phyloP scores from a whole-genome alignment of 352 stramenopile genomes.

The Thraustotheca clavata region DNA sequence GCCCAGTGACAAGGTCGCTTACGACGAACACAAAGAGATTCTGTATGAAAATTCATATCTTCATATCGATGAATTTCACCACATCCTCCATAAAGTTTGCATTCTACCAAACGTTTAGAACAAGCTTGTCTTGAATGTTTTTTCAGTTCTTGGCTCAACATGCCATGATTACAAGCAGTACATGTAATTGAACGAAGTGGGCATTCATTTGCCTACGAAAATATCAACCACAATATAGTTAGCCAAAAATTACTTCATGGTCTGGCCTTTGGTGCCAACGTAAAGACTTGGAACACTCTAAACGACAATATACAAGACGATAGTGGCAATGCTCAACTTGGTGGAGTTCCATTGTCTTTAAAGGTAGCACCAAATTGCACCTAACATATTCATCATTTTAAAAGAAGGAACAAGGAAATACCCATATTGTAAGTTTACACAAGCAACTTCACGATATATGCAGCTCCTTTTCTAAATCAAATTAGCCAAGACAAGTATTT shows the following conservation, averaged over 20 bases:
- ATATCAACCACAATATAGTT: background rate
- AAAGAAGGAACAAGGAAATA: slow-evolving; percentile 19
- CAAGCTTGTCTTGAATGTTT: slow-evolving; percentile 37
- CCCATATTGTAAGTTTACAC: slow-evolving; percentile 44
- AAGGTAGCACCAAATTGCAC: slow-evolving; percentile 28
- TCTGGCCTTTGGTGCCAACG: slow-evolving; percentile 34
- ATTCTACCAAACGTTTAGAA: slow-evolving; percentile 43
- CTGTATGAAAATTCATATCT: slow-evolving; percentile 52
- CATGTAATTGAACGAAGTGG: slow-evolving; percentile 39
- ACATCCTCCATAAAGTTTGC: slow-evolving; percentile 34
- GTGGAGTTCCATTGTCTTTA: slow-evolving; percentile 32
- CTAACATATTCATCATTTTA: background rate
- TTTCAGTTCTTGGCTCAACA: slow-evolving; percentile 35
- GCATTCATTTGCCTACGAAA: slow-evolving; percentile 29
- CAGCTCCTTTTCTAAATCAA: slow-evolving; percentile 24
- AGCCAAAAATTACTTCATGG: slow-evolving; percentile 29
- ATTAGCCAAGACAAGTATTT: background rate
- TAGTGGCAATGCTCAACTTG: slow-evolving; percentile 50
- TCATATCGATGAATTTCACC: slow-evolving; percentile 35
- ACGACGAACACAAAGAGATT: slow-evolving; percentile 38
- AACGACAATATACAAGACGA: slow-evolving; percentile 37
- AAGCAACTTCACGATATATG: slow-evolving; percentile 31
- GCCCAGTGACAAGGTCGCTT: slow-evolving; percentile 45
- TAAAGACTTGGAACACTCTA: slow-evolving; percentile 35
- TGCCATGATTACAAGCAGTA: slow-evolving; percentile 29